Conservation (phyloP, 176 grass and related monocot genomes). For the Cymbopogon citratus region DNA sequence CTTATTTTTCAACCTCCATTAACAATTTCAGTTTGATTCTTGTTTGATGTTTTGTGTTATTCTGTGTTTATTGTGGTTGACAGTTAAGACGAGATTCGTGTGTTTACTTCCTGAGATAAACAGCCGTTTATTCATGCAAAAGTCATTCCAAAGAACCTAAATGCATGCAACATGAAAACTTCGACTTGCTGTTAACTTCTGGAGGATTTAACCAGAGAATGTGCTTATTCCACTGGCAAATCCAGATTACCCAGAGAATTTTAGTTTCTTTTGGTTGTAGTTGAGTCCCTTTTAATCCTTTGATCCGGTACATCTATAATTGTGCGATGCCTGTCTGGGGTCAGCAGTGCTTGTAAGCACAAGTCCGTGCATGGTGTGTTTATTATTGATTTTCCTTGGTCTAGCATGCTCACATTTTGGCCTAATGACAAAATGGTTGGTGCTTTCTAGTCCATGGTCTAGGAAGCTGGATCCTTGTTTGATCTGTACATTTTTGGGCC, state of each 20-base stretch:
- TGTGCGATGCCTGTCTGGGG: neutral
- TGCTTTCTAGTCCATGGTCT: neutral
- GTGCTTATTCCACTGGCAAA: neutral
- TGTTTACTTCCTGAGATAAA: constrained; percentile 4
- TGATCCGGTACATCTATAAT: no score
- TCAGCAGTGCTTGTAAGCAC: neutral
- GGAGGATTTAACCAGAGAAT: neutral
- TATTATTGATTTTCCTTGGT: neutral
- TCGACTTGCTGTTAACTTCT: neutral
- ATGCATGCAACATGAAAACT: neutral
- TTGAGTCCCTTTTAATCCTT: no score
- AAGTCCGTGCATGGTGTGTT: neutral
- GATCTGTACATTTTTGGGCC: neutral
- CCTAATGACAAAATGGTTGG: neutral
- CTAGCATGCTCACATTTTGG: neutral
- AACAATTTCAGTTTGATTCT: neutral
- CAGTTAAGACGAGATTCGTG: neutral
- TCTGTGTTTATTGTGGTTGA: neutral
- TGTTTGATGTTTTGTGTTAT: neutral
- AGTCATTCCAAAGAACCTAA: neutral
- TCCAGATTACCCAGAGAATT: no score
- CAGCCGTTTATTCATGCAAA: neutral
- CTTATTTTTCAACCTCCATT: neutral
- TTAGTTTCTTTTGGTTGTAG: no score
- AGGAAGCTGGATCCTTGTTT: neutral